Evolutionary conservation across 306 rosid species (phyloP).

Genomic region (Prunus mongolica): DNA sequence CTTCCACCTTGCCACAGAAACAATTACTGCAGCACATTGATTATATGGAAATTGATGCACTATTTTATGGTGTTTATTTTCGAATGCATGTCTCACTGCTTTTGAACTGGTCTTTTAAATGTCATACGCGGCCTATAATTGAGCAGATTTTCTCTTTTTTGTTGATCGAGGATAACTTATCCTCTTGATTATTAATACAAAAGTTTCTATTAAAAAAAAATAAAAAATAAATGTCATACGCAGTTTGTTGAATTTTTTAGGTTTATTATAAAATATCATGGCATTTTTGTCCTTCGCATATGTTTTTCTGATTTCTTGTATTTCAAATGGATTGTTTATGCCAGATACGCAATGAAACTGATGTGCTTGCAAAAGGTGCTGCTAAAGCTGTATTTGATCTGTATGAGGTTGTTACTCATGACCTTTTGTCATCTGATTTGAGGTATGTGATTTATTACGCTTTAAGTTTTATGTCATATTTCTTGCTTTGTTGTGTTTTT

Average conservation of each 20-base stretch:
- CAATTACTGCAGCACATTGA: not conserved
- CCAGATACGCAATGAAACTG: constrained; percentile 71
- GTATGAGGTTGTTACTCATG: constrained; percentile 83
- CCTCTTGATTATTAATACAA: no score
- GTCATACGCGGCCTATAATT: not conserved
- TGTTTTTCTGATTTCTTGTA: not conserved
- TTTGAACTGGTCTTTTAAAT: not conserved
- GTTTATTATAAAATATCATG: not conserved
- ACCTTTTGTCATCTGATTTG: constrained; percentile 66
- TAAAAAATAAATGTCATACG: not conserved
- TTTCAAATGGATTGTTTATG: constrained; percentile 17
- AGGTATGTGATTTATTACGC: constrained; percentile 46
- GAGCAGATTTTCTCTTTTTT: no score
- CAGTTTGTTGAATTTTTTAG: constrained; percentile 2
- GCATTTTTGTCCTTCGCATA: not conserved
- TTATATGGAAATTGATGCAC: no score
- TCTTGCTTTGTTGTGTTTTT: constrained; percentile 1
- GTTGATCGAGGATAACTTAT: no score
- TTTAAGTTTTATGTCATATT: not conserved
- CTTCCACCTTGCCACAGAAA: not conserved
- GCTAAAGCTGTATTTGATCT: constrained; percentile 68
- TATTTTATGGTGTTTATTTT: not conserved
- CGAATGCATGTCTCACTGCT: no score
- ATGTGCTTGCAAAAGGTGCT: constrained; percentile 81
- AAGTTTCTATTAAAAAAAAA: no score